Evolutionary conservation across 176 grass and related monocot genomes (phyloP).

Genomic region (Alopecurus myosuroides): DNA sequence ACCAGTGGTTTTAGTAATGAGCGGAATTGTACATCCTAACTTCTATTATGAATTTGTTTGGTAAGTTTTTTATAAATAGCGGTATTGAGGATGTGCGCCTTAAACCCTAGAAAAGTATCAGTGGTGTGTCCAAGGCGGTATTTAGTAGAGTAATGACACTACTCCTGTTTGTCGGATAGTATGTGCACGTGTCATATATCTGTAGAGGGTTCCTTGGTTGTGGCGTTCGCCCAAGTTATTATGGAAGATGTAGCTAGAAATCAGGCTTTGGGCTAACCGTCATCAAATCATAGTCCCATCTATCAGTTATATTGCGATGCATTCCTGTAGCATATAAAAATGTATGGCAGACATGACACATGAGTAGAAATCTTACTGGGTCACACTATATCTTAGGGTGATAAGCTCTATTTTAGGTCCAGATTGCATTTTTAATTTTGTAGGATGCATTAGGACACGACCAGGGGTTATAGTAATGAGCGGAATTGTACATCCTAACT

Average conservation of each 20-base stretch:
- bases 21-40: no score
- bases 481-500: background rate
- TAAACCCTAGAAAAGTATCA: no score
- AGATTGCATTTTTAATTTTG: background rate
- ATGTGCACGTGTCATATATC: no score
- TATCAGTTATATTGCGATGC: background rate
- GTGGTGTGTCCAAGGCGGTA: no score
- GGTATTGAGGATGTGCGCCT: no score
- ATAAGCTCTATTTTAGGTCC: background rate
- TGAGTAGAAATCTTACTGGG: background rate
- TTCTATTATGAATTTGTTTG: no score
- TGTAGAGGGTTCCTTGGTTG: background rate
- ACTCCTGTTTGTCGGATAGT: no score
- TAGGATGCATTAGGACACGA: background rate
- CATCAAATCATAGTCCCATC: background rate
- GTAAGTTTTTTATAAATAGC: no score
- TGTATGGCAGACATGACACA: background rate
- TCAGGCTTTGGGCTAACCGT: background rate
- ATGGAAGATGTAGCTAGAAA: background rate
- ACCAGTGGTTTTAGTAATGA: no score
- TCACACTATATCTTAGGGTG: background rate
- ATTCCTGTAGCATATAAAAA: background rate
- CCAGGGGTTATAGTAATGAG: background rate
- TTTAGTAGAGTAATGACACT: no score
- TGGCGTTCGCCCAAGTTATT: background rate